A percentile compares a stretch with the other conserved stretches of the same genome.
These are phyloP conservation scores for Adiantum capillusveneris DNA, from an alignment of 75 land plant species.

Conservation along the genomic window DNA sequence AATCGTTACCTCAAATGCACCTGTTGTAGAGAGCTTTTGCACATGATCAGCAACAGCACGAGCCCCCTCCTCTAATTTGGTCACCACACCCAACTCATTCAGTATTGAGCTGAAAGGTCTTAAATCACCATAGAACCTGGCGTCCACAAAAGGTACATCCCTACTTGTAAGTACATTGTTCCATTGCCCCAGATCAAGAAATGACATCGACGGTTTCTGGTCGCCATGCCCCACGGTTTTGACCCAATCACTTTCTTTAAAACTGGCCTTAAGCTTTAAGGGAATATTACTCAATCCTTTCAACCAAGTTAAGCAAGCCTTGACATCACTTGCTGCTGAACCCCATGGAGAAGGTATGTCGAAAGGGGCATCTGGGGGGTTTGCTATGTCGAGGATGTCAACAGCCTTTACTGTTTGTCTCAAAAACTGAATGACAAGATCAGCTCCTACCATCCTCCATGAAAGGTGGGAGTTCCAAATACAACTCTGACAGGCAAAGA, in stretches of 20 bases:
- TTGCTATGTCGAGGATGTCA: background rate
- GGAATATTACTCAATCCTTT: background rate
- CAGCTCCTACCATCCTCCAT: background rate
- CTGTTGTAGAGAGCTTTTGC: background rate
- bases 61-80: background rate
- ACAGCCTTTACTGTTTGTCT: background rate
- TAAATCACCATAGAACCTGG: constrained; percentile 1
- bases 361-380: constrained; percentile 10
- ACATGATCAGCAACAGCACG: constrained; percentile 1
- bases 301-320: background rate
- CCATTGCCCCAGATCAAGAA: background rate
- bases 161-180: background rate
- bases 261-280: background rate
- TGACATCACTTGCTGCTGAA: background rate
- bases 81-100: constrained; percentile 4
- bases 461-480: background rate
- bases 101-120: background rate
- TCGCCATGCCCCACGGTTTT: constrained; percentile 3
- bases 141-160: constrained; percentile 13
- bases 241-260: constrained; percentile 2
- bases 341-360: background rate
- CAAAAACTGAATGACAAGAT: background rate
- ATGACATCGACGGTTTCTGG: background rate
- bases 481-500: background rate
- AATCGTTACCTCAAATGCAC: background rate